Conservation (phyloP, 306 rosid species). For the Lagenaria siceraria region DNA sequence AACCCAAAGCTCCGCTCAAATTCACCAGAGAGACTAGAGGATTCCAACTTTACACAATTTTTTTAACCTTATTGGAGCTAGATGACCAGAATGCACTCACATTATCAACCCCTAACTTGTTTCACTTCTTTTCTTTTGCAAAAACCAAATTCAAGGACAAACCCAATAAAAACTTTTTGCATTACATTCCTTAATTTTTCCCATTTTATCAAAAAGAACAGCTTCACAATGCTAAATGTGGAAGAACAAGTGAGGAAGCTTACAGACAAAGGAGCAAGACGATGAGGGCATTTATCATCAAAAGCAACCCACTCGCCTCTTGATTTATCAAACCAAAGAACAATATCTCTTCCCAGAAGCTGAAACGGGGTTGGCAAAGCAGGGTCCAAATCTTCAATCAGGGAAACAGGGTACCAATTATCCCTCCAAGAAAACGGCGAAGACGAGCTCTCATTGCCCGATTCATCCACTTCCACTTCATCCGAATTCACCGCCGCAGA, state of each 20-base stretch:
- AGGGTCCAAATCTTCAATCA: conserved; percentile 80
- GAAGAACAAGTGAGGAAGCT: conserved; percentile 5
- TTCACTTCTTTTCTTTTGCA: background rate
- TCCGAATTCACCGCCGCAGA: conserved; percentile 9
- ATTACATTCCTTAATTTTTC: background rate
- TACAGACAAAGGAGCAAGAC: conserved; percentile 95
- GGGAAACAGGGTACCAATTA: conserved; percentile 98
- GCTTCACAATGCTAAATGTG: background rate
- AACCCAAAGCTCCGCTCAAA: background rate
- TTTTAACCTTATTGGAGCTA: background rate
- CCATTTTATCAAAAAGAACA: background rate
- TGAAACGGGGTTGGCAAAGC: conserved; percentile 70
- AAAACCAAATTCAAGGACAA: background rate
- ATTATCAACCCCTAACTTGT: background rate
- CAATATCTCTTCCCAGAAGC: conserved; percentile 87
- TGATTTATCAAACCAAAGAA: conserved; percentile 63
- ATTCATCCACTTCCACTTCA: conserved; percentile 30
- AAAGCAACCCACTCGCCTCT: conserved; percentile 71
- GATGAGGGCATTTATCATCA: conserved; percentile 93
- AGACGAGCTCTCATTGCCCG: conserved; percentile 34
- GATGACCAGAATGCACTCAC: background rate
- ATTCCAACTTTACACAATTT: background rate
- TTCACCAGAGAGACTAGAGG: background rate
- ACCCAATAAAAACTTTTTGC: background rate
- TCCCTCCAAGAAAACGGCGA: conserved; percentile 78